A percentile compares a stretch with the other conserved stretches of the same genome.
These are phyloP conservation scores for Parietaria judaica DNA, from an alignment of 306 rosid genomes.

Conservation along the genomic window DNA sequence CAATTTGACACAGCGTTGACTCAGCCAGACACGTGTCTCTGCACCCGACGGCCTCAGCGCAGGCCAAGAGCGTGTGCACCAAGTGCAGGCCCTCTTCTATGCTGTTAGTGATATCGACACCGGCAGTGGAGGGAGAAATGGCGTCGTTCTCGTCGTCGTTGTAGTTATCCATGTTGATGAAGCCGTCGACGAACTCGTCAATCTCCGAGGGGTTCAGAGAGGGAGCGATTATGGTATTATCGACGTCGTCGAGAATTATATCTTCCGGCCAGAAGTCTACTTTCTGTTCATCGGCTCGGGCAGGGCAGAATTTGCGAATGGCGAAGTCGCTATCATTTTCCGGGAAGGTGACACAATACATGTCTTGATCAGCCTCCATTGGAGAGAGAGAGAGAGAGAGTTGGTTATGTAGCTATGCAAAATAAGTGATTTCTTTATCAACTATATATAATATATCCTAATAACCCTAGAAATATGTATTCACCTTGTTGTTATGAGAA, in stretches of 20 bases:
- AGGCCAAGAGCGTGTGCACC: conserved; percentile 65
- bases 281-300: conserved; percentile 55
- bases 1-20: conserved; percentile 39
- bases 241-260: conserved; percentile 15
- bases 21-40: conserved; percentile 56
- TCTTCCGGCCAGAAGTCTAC: conserved; percentile 29
- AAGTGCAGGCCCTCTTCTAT: conserved; percentile 63
- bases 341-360: conserved; percentile 34
- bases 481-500: background rate
- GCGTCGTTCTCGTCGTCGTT: conserved; percentile 15
- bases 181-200: conserved; percentile 71
- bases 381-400: conserved; percentile 2
- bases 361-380: conserved; percentile 33
- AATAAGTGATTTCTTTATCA: conserved; percentile 11
- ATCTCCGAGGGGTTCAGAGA: conserved; percentile 52
- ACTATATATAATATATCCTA: background rate
- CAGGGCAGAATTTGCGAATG: conserved; percentile 65
- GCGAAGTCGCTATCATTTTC: conserved; percentile 47
- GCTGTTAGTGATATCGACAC: conserved; percentile 29
- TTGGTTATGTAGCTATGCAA: background rate
- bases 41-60: conserved; percentile 77
- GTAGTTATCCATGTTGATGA: conserved; percentile 56
- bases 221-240: conserved; percentile 24
- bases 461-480: no score
- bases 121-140: conserved; percentile 5